These are phyloP conservation scores for Pholiota conissans DNA, from an alignment of 768 basidiomycete species.

Conservation along the genomic window DNA sequence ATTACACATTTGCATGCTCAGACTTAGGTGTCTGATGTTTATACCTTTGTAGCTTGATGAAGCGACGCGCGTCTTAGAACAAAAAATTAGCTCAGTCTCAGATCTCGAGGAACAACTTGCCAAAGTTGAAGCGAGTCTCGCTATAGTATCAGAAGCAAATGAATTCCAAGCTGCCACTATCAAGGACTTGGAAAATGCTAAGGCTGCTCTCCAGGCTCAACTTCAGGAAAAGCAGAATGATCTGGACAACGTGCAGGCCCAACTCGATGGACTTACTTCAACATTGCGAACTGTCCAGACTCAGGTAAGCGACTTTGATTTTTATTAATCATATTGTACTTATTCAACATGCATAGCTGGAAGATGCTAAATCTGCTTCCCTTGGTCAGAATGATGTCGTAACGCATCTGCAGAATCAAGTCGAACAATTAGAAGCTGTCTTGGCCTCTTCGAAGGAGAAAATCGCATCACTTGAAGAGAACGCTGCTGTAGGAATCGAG, in stretches of 20 bases:
- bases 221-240: conserved; percentile 42
- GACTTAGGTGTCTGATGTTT: too few species aligned
- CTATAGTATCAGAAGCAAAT: conserved; percentile 43
- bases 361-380: conserved; percentile 41
- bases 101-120: conserved; percentile 55
- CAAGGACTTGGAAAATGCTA: conserved; percentile 51
- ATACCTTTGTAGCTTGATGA: too few species aligned
- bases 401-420: conserved; percentile 47
- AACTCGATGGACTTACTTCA: conserved; percentile 30
- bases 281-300: conserved; percentile 42
- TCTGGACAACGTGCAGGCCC: conserved; percentile 35
- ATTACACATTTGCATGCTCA: too few species aligned
- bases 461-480: conserved; percentile 46
- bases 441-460: conserved; percentile 50
- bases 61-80: conserved; percentile 49
- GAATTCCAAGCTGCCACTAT: conserved; percentile 44
- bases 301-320: conserved; percentile 43
- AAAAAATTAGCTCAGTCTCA: conserved; percentile 49
- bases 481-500: conserved; percentile 42
- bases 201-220: conserved; percentile 46
- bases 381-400: conserved; percentile 46
- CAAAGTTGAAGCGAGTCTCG: conserved; percentile 49
- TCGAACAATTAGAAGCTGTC: conserved; percentile 51
- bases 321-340: conserved; percentile 2
- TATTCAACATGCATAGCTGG: conserved; percentile 44